phyloP scores from a whole-genome alignment of 2,329 filamentous ascomycete species.

The Stemphylium vesicarium region DNA sequence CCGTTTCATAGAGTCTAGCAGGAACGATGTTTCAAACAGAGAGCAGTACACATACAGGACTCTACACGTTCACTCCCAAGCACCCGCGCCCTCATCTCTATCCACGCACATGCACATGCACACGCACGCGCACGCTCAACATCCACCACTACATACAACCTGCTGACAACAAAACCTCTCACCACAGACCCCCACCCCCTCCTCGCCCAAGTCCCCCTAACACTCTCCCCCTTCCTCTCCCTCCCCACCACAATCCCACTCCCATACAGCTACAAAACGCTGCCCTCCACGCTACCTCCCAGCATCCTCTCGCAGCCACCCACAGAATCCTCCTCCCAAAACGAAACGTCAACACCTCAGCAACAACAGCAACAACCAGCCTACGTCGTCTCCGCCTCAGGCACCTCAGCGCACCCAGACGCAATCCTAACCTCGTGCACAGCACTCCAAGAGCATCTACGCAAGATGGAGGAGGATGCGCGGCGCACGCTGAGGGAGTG shows the following conservation, averaged over 20 bases:
- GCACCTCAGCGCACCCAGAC: constrained; percentile 77
- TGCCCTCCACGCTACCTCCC: constrained; percentile 84
- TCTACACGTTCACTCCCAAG: too few relatives aligned
- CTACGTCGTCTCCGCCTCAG: constrained; percentile 80
- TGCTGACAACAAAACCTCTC: constrained; percentile 17
- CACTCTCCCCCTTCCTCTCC: constrained; percentile 91
- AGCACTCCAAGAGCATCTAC: constrained; percentile 77
- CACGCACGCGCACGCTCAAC: not conserved
- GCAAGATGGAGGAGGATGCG: constrained; percentile 71
- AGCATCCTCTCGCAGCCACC: constrained; percentile 60
- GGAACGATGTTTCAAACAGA: too few relatives aligned
- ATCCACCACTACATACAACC: not conserved
- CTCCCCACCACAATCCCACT: constrained; percentile 89
- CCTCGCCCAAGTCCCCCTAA: constrained; percentile 89
- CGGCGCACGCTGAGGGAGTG: constrained; percentile 71
- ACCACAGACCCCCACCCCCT: constrained; percentile 72
- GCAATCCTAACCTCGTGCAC: constrained; percentile 84
- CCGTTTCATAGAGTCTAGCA: too few relatives aligned
- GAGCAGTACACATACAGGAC: too few relatives aligned
- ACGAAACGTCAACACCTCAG: not conserved
- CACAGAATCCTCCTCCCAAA: constrained; percentile 31
- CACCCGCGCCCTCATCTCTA: too few relatives aligned
- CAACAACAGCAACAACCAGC: constrained; percentile 51
- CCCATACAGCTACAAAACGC: constrained; percentile 91
- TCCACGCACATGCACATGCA: not conserved